Conservation (phyloP, 768 basidiomycete genomes). For the Russula sp. region DNA sequence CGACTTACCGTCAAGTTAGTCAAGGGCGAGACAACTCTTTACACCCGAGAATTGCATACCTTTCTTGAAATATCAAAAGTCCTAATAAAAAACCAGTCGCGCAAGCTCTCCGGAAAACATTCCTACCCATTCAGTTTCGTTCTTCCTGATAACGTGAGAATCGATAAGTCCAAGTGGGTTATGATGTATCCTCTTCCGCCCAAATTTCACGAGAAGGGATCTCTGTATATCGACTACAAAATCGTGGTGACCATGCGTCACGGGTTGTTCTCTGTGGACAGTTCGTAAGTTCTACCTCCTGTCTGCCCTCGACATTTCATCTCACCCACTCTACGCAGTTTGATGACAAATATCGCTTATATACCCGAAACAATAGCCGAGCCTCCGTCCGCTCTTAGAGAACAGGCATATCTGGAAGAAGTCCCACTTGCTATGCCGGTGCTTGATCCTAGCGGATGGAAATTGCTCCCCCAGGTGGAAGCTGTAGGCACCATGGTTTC, state of each 20-base stretch:
- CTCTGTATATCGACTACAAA: constrained; percentile 29
- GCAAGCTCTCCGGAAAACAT: constrained; percentile 46
- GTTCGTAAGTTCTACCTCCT: constrained; percentile 17
- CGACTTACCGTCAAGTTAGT: constrained; percentile 6
- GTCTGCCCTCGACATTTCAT: neutral
- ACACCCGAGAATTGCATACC: constrained; percentile 48
- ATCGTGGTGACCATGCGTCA: constrained; percentile 22
- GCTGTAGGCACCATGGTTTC: constrained; percentile 4
- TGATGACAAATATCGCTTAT: constrained; percentile 25
- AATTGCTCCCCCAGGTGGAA: constrained; percentile 22
- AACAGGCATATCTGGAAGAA: constrained; percentile 24
- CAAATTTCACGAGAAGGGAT: constrained; percentile 44
- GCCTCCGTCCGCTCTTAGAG: constrained; percentile 23
- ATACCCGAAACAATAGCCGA: constrained; percentile 28
- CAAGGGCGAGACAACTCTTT: constrained; percentile 17
- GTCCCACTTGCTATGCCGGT: constrained; percentile 7
- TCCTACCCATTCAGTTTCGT: constrained; percentile 49
- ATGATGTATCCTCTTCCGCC: constrained; percentile 48
- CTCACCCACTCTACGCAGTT: constrained; percentile 16
- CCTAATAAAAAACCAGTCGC: constrained; percentile 43
- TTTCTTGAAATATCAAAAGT: constrained; percentile 46
- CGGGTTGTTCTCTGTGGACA: constrained; percentile 22
- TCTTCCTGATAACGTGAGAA: constrained; percentile 45
- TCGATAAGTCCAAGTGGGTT: constrained; percentile 38
- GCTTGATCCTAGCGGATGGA: constrained; percentile 30